Conservation (phyloP, 768 basidiomycete genomes). For the Amanita pallidorosea region DNA sequence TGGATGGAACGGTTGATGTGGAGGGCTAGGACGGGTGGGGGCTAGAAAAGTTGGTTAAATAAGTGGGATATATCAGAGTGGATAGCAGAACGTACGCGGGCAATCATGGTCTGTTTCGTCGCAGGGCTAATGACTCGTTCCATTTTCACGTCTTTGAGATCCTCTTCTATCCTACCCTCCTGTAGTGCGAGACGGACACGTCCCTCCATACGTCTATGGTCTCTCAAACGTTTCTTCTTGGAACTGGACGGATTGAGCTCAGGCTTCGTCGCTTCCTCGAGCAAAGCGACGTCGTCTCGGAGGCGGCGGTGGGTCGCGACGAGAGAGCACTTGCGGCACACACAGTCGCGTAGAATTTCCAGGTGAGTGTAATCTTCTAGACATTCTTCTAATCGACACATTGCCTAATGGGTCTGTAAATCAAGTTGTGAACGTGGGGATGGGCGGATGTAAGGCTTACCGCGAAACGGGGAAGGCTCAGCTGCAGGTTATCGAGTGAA, state of each 20-base stretch:
- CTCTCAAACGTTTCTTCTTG: constrained; percentile 67
- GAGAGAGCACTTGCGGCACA: constrained; percentile 87
- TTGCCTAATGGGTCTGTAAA: constrained; percentile 28
- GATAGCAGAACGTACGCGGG: constrained; percentile 45
- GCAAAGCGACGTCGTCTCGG: constrained; percentile 45
- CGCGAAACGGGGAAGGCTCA: constrained; percentile 55
- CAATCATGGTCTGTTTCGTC: constrained; percentile 89
- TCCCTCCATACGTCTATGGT: constrained; percentile 54
- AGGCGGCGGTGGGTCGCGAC: constrained; percentile 63
- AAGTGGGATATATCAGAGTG: background rate
- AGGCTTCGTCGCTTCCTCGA: constrained; percentile 33
- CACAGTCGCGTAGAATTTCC: constrained; percentile 83
- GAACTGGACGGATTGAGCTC: constrained; percentile 45
- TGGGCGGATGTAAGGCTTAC: constrained; percentile 28
- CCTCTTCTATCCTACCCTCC: constrained; percentile 74
- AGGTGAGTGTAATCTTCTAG: constrained; percentile 83
- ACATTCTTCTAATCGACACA: constrained; percentile 70
- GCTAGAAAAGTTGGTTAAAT: constrained; percentile 28
- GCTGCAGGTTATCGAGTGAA: constrained; percentile 75
- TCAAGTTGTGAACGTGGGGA: constrained; percentile 1
- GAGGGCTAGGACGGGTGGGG: constrained; percentile 77
- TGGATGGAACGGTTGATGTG: constrained; percentile 91
- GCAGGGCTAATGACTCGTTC: constrained; percentile 70
- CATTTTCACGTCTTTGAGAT: constrained; percentile 68
- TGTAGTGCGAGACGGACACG: constrained; percentile 55